These are phyloP conservation scores for Cryphonectria nitschkei DNA, from an alignment of 2,329 filamentous ascomycete species.

Conservation along the genomic window DNA sequence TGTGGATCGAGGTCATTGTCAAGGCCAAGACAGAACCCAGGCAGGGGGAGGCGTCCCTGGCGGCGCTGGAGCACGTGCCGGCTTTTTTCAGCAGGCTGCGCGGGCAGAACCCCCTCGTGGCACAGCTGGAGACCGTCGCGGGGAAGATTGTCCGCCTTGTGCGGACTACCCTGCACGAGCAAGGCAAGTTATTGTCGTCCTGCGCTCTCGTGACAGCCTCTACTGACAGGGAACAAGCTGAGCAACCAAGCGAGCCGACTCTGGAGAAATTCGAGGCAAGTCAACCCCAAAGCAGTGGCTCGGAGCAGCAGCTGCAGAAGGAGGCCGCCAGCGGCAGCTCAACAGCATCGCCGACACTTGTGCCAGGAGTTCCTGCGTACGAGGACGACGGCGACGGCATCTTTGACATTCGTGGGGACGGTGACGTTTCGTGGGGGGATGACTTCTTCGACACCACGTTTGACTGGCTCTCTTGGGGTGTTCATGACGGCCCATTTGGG, in stretches of 20 bases:
- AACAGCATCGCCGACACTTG: background rate
- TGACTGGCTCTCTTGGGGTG: conserved; percentile 15
- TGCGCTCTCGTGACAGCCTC: background rate
- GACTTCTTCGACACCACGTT: conserved; percentile 9
- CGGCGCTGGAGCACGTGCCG: conserved; percentile 6
- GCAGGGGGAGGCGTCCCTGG: conserved; percentile 6
- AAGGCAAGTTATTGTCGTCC: background rate
- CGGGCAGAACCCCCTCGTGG: background rate
- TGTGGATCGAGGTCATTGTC: conserved; percentile 7
- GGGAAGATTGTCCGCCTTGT: background rate
- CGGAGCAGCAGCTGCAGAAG: background rate
- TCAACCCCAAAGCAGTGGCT: background rate
- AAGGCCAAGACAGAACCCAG: background rate
- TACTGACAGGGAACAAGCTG: background rate
- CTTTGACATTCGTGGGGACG: background rate
- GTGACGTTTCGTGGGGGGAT: background rate
- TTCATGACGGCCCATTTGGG: background rate
- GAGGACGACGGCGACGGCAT: too few relatives aligned
- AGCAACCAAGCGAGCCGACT: background rate
- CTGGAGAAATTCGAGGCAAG: background rate
- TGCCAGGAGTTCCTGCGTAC: background rate
- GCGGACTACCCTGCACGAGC: background rate
- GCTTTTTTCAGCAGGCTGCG: conserved; percentile 5
- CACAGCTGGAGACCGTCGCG: conserved; percentile 5
- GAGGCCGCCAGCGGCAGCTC: background rate